phyloP scores from a whole-genome alignment of 2,329 filamentous ascomycete genomes.

The Mycosphaerella arachidis region DNA sequence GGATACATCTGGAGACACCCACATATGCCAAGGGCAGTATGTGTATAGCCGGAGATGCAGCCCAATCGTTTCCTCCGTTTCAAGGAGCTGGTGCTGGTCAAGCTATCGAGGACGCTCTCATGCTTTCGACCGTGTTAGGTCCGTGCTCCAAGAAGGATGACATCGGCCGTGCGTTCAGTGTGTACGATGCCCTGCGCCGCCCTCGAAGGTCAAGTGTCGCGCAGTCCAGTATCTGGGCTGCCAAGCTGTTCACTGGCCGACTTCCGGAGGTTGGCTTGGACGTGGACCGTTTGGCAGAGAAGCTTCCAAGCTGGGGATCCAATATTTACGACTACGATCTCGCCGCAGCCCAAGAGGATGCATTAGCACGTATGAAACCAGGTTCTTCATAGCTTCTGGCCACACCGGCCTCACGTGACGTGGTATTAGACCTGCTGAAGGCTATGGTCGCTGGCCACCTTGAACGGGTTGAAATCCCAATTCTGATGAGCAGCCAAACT shows the following conservation, averaged over 20 bases:
- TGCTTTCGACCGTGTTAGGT: constrained; percentile 40
- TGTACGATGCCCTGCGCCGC: constrained; percentile 12
- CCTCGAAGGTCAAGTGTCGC: constrained; percentile 8
- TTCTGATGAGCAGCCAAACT: too few relatives aligned
- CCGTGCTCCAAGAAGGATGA: constrained; percentile 35
- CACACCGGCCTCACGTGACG: too few relatives aligned
- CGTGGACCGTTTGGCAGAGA: not conserved
- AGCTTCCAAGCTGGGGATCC: not conserved
- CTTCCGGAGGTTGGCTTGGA: constrained; percentile 1
- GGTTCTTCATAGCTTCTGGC: not conserved
- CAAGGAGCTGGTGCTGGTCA: constrained; percentile 20
- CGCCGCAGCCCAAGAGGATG: not conserved
- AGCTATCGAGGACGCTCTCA: constrained; percentile 20
- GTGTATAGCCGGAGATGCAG: constrained; percentile 16
- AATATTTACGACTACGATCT: not conserved
- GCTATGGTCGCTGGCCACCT: too few relatives aligned
- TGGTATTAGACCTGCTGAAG: too few relatives aligned
- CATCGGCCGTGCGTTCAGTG: constrained; percentile 31
- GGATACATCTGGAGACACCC: constrained; percentile 5
- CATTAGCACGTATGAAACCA: not conserved
- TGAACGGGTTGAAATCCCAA: too few relatives aligned
- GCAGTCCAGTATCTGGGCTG: constrained; percentile 2
- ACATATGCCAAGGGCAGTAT: constrained; percentile 7
- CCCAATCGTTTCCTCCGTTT: constrained; percentile 16
- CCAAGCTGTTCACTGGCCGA: constrained; percentile 1